Conservation (phyloP, 1,139 yeast genomes). For the Scheffersomyces parashehatae region DNA sequence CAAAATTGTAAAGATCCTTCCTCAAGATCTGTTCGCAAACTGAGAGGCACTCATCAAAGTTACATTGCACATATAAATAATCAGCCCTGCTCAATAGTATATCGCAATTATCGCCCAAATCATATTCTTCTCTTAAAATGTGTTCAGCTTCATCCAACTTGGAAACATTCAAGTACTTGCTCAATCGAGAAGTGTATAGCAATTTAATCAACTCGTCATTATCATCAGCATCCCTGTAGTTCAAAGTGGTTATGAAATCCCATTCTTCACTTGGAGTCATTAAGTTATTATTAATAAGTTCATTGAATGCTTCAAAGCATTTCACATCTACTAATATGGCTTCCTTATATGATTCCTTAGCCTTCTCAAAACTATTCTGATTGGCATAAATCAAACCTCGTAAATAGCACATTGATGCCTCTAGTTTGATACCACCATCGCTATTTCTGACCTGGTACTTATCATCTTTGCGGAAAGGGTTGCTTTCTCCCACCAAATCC, state of each 20-base stretch:
- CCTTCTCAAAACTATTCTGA: constrained; percentile 81
- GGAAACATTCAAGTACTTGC: constrained; percentile 66
- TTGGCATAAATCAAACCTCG: constrained; percentile 84
- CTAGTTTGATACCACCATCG: constrained; percentile 82
- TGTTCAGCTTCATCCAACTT: constrained; percentile 67
- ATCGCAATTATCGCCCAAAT: constrained; percentile 68
- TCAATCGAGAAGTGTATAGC: constrained; percentile 73
- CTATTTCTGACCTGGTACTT: constrained; percentile 40
- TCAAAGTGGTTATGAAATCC: constrained; percentile 68
- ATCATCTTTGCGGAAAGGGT: constrained; percentile 59
- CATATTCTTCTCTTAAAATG: constrained; percentile 69
- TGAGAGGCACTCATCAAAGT: constrained; percentile 72
- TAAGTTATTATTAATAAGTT: constrained; percentile 69
- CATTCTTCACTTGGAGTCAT: constrained; percentile 87
- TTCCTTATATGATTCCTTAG: constrained; percentile 85
- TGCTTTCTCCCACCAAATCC: constrained; percentile 79
- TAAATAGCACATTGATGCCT: constrained; percentile 82
- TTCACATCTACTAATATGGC: constrained; percentile 87
- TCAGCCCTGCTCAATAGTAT: constrained; percentile 73
- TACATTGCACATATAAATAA: constrained; percentile 71
- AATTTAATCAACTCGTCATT: constrained; percentile 77
- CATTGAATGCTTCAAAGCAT: constrained; percentile 91
- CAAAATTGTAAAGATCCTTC: constrained; percentile 69
- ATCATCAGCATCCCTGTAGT: constrained; percentile 76
- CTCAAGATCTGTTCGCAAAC: constrained; percentile 67